Base-by-base conservation (phyloP, 2,329 filamentous ascomycete genomes). In the Aspergillus luchuensis region DNA sequence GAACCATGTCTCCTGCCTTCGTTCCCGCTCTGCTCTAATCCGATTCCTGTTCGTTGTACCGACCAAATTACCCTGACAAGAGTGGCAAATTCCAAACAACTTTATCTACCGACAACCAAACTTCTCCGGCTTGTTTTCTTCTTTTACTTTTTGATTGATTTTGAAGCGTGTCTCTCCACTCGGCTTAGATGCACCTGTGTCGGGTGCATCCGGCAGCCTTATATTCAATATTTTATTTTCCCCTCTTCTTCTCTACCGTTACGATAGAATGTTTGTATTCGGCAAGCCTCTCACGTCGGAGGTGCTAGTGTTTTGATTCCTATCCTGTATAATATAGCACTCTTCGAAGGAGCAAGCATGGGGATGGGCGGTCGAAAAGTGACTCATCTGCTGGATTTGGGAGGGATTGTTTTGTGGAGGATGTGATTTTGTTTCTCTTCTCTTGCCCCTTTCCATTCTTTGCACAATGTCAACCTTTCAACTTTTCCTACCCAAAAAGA, bases 271-370 rank as follows among this genome's bases (percentile, higher is more conserved):
- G 61, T 63, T 58, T 63, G 49, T 64, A 58, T 58, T 53, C 51
- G 49, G 52, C 57, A 49, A 53, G 28, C 48, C 55, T 53, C 51
- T 41, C 60, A 49, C 58, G 49, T 62, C 50, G 55, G 47, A 39
- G 45, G 51, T 63, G 58, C 63, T 56, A 60, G 45, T 61, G 58
- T 63, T 63, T 50, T 43, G 59, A 58, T 63, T 60, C 58, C 57
- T 59, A 58, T 67, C 47, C 56, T 68, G 66, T 68, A 68, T 68
- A 68, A 61, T 68, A 68, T 61, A 59, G 41, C 58, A 50, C 56
- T 59, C 33, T 65, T 62, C 39, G 60, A 62, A 56, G 54, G 58
- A 63, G 55, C 38, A 58, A 58, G 21, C 41, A 58, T 63, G 65
- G 62, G 49, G 59, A 54, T 57, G 61, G 63, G 57, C 62, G 49